Base-by-base conservation (phyloP, 805 yeast genomes). In the Ogataea nonfermentans region DNA sequence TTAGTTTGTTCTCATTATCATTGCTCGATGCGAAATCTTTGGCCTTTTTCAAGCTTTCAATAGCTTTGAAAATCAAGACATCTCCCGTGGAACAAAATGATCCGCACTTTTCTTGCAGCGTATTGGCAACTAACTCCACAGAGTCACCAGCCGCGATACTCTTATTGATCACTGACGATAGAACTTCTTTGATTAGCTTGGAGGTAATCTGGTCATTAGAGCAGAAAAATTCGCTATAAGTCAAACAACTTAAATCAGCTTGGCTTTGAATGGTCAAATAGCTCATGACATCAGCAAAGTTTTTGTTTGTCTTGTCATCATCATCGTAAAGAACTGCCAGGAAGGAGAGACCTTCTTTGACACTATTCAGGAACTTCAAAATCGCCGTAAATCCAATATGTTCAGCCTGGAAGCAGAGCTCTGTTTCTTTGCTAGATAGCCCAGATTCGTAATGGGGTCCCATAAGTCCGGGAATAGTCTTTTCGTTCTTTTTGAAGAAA, bases 51-150 rank as follows among this genome's bases (percentile, higher is more conserved):
- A 93, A 70, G 59, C 84, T 89, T 60, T 93, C 99, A 52, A 89
- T 80, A 0, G 97, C 98, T 62, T 91, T 84, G 70, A 90, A 93
- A 10, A 93, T 86, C 44, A 89, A 73, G 19, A 93, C 96, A 62
- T 93, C 99, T 49, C 84, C 87, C 11, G 95, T 79, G 0, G 97
- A 87, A 56, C 98, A 93, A 63, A 89, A 93, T 0, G 95, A 80
- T 1, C 95, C 95, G 68, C 99, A 93, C 44, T 91, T 81, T 39
- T 87, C 95, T 62, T 93, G 96, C 36, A 93, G 67, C 1, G 90
- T 79, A 24, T 81, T 79, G 1, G 97, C 95, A 36, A 91, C 86
- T 41, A 83, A 71, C 57, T 91, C 98, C 31, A 93, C 91, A 0
- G 95, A 84, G 4, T 87, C 91, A n/a, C 99, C 98, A 48, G 85